Conservation (phyloP, 345 rosid species). For the Populus ilicifolia region DNA sequence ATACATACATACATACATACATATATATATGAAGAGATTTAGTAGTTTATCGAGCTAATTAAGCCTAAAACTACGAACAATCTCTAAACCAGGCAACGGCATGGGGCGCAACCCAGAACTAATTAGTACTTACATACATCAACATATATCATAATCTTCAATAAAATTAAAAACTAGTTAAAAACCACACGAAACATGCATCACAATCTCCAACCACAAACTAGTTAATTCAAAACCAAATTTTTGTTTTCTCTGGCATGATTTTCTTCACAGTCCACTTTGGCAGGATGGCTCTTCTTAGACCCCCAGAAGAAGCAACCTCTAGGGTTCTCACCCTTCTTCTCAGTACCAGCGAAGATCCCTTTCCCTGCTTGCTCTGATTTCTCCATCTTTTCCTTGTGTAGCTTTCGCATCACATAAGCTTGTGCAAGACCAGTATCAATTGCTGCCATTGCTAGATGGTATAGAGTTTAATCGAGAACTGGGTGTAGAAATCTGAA, state of each 20-base stretch:
- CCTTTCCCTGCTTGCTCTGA: not conserved
- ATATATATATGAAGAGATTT: not conserved
- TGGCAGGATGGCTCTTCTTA: slow-evolving; percentile 12
- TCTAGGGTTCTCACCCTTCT: not conserved
- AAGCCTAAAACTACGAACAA: not conserved
- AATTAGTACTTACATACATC: not conserved
- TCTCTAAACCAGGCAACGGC: not conserved
- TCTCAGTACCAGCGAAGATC: not conserved
- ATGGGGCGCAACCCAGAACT: not conserved
- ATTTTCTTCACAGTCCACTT: not conserved
- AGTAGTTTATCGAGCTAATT: not conserved
- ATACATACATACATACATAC: too few relatives aligned
- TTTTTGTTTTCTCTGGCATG: not conserved
- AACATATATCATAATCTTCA: too few relatives aligned
- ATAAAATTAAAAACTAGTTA: too few relatives aligned
- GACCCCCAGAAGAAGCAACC: slow-evolving; percentile 8
- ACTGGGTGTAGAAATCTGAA: not conserved
- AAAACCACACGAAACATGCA: not conserved
- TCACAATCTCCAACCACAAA: not conserved
- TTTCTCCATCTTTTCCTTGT: slow-evolving; percentile 23
- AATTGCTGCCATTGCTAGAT: slow-evolving; percentile 20
- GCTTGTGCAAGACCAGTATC: slow-evolving; percentile 34
- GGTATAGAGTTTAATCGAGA: not conserved
- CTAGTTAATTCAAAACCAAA: not conserved
- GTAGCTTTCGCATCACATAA: slow-evolving; percentile 29